A percentile compares a stretch with the other conserved stretches of the same genome.
phyloP scores from a whole-genome alignment of 164 flowering plant genomes.

The Nelumbo lutea region DNA sequence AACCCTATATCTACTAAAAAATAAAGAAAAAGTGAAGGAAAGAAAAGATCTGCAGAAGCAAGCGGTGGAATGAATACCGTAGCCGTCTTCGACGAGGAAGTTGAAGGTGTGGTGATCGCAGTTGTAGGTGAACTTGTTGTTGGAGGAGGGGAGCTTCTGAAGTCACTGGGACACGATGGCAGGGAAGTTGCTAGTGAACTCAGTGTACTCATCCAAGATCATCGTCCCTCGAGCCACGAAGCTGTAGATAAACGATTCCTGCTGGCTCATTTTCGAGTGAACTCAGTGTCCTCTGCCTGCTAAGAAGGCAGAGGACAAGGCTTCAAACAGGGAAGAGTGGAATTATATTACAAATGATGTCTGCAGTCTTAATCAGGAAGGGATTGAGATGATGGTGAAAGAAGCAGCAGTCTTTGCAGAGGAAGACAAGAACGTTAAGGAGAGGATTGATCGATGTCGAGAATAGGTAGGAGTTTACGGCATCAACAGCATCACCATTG shows the following conservation, averaged over 20 bases:
- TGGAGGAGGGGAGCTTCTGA: constrained; percentile 62
- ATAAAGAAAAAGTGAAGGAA: background rate
- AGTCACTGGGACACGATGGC: constrained; percentile 80
- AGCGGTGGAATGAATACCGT: constrained; percentile 32
- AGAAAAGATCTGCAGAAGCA: background rate
- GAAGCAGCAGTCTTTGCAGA: too few species aligned
- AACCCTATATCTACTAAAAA: background rate
- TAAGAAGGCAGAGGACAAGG: too few species aligned
- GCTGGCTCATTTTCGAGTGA: constrained; percentile 44
- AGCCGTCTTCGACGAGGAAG: constrained; percentile 76
- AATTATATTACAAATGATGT: too few species aligned
- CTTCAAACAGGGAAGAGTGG: too few species aligned
- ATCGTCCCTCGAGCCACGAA: constrained; percentile 83
- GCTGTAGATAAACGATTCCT: constrained; percentile 78
- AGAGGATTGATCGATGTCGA: too few species aligned
- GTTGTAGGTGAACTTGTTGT: constrained; percentile 77
- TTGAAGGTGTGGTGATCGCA: constrained; percentile 80
- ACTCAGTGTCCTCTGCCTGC: too few species aligned
- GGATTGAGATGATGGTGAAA: too few species aligned
- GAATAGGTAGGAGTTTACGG: too few species aligned
- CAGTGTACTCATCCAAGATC: constrained; percentile 75
- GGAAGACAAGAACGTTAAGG: too few species aligned
- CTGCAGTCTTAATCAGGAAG: too few species aligned
- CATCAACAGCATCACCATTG: too few species aligned
- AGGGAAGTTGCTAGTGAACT: constrained; percentile 82